Percentiles rank a stretch among this genome's conserved stretches.
These are phyloP conservation scores for Botryotinia convoluta DNA, from an alignment of 2,329 filamentous ascomycete genomes.

Conservation along the genomic window DNA sequence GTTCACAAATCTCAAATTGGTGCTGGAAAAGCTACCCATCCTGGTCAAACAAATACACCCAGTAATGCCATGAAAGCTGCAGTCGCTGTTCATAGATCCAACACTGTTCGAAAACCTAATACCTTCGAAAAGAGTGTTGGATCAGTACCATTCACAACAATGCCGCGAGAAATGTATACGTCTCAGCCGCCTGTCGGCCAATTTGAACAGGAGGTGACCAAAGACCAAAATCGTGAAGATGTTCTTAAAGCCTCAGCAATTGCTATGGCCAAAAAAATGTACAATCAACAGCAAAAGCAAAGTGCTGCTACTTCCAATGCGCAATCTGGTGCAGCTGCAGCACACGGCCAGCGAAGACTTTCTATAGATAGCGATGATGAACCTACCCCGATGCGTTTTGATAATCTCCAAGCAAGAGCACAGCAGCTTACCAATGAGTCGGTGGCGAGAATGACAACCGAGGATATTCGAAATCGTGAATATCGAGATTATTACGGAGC, in stretches of 20 bases:
- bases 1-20: slow-evolving; percentile 42
- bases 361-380: slow-evolving; percentile 39
- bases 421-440: slow-evolving; percentile 83
- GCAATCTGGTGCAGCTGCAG: slow-evolving; percentile 35
- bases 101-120: slow-evolving; percentile 21
- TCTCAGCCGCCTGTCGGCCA: slow-evolving; percentile 66
- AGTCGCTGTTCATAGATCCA: slow-evolving; percentile 49
- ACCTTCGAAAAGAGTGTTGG: slow-evolving; percentile 52
- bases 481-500: slow-evolving; percentile 73
- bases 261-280: slow-evolving; percentile 89
- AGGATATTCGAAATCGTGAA: slow-evolving; percentile 59
- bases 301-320: slow-evolving; percentile 38
- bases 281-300: slow-evolving; percentile 62
- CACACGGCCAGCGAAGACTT: slow-evolving; percentile 37
- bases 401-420: slow-evolving; percentile 79
- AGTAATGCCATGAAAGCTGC: slow-evolving; percentile 72
- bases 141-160: slow-evolving; percentile 62
- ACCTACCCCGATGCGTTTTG: slow-evolving; percentile 50
- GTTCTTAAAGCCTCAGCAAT: slow-evolving; percentile 78
- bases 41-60: slow-evolving; percentile 57
- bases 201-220: slow-evolving; percentile 50
- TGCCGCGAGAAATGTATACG: slow-evolving; percentile 74
- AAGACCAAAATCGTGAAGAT: slow-evolving; percentile 71
- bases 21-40: slow-evolving; percentile 46
- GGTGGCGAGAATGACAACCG: slow-evolving; percentile 74